A percentile compares a stretch with the other conserved stretches of the same genome.
phyloP scores from a whole-genome alignment of 148 eudicot species.

The Oxyria digyna region DNA sequence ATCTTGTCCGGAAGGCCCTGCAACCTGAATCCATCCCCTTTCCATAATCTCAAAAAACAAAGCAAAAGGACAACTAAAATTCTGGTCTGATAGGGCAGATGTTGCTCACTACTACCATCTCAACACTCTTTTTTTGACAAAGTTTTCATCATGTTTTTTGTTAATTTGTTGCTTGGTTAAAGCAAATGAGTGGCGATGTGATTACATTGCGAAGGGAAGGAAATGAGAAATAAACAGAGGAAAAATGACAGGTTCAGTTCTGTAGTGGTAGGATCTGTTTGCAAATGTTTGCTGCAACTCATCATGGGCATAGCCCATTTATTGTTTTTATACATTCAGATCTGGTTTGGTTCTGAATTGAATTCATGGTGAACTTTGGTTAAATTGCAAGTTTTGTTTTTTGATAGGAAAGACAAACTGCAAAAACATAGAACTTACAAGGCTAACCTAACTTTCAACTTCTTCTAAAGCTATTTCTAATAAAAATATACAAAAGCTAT shows the following conservation, averaged over 20 bases:
- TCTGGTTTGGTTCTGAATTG: background rate
- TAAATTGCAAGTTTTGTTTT: too few relatives aligned
- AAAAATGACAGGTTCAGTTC: background rate
- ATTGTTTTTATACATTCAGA: background rate
- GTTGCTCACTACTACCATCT: background rate
- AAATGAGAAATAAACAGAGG: background rate
- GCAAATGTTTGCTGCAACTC: background rate
- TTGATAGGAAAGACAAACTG: too few relatives aligned
- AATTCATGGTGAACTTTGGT: background rate
- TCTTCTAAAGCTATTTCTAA: too few relatives aligned
- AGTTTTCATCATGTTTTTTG: background rate
- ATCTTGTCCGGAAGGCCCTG: slow-evolving; percentile 45
- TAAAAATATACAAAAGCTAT: too few relatives aligned
- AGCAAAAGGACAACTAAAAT: background rate
- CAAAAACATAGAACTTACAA: too few relatives aligned
- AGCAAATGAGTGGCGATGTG: background rate
- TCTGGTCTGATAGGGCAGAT: background rate
- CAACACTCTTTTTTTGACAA: background rate
- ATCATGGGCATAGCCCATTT: background rate
- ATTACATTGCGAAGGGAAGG: background rate
- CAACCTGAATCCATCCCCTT: slow-evolving; percentile 36
- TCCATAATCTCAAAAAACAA: slow-evolving; percentile 1
- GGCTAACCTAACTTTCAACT: too few relatives aligned
- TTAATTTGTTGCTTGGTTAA: background rate
- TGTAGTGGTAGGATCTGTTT: background rate